phyloP scores from a whole-genome alignment of 2,329 filamentous ascomycete genomes.

The Aspergillus sp. region DNA sequence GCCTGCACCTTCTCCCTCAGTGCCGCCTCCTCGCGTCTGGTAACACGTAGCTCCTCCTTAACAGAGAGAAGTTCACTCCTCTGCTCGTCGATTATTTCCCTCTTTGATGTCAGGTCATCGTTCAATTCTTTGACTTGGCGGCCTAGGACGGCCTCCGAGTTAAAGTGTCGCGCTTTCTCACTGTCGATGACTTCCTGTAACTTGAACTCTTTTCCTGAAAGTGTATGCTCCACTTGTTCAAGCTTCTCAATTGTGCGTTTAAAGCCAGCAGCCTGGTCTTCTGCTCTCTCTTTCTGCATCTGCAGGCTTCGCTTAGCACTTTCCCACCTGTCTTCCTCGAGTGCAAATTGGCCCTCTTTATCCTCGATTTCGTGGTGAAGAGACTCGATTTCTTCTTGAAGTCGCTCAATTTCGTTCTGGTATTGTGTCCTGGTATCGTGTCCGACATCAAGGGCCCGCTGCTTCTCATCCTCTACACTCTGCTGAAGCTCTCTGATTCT shows the following conservation, averaged over 20 bases:
- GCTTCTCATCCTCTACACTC: conserved; percentile 50
- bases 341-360: conserved; percentile 65
- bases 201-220: conserved; percentile 64
- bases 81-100: conserved; percentile 60
- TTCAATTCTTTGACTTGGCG: conserved; percentile 72
- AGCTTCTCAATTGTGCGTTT: conserved; percentile 68
- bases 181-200: conserved; percentile 65
- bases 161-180: conserved; percentile 66
- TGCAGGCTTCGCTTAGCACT: conserved; percentile 61
- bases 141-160: conserved; percentile 65
- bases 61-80: conserved; percentile 62
- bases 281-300: conserved; percentile 60
- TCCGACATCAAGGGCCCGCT: conserved; percentile 57
- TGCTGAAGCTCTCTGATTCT: conserved; percentile 45
- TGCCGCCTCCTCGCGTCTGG: conserved; percentile 58
- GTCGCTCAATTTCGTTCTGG: conserved; percentile 50
- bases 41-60: conserved; percentile 66
- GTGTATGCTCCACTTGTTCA: conserved; percentile 61
- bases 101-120: conserved; percentile 63
- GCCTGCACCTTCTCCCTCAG: conserved; percentile 62
- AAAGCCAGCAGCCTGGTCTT: conserved; percentile 63
- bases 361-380: conserved; percentile 63
- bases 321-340: conserved; percentile 70
- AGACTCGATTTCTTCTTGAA: conserved; percentile 55
- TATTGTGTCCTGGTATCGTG: conserved; percentile 55